A percentile compares a stretch with the other conserved stretches of the same genome.
Evolutionary conservation across 1,284 basidiomycete genomes (phyloP).

Genomic region (Tilletia horrida): DNA sequence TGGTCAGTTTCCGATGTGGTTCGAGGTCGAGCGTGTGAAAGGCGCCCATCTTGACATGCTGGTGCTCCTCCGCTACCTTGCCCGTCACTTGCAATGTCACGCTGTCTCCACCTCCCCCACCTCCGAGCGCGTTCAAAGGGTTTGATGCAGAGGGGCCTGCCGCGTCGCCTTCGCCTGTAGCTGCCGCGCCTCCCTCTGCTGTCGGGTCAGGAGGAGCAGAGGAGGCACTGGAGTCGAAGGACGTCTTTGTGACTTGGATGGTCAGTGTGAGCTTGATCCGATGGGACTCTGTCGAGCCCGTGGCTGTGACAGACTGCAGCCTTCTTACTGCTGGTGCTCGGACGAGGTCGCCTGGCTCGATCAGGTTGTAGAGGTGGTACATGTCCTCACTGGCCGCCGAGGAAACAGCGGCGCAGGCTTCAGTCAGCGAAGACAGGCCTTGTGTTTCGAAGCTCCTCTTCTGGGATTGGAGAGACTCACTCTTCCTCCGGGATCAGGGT

Average conservation of each 20-base stretch:
- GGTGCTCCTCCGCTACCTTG: slow-evolving; percentile 82
- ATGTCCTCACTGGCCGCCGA: slow-evolving; percentile 71
- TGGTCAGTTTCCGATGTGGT: slow-evolving; percentile 81
- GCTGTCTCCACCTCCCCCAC: slow-evolving; percentile 11
- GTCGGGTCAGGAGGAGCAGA: slow-evolving; percentile 44
- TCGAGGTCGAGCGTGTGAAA: slow-evolving; percentile 95
- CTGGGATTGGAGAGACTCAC: slow-evolving; percentile 28
- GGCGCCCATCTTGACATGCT: slow-evolving; percentile 86
- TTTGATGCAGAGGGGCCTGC: background rate
- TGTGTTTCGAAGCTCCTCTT: no score
- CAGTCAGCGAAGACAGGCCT: no score
- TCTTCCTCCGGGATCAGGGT: slow-evolving; percentile 50
- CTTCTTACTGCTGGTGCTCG: slow-evolving; percentile 81
- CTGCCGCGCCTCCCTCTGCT: slow-evolving; percentile 20
- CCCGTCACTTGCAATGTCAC: slow-evolving; percentile 78
- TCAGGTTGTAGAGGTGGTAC: slow-evolving; percentile 99
- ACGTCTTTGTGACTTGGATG: slow-evolving; percentile 67
- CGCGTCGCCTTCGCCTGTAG: slow-evolving; percentile 27
- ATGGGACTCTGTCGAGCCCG: slow-evolving; percentile 88
- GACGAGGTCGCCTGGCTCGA: slow-evolving; percentile 73
- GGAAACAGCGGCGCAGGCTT: background rate
- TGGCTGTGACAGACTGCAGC: slow-evolving; percentile 71
- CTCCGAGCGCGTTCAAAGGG: slow-evolving; percentile 31
- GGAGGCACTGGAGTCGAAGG: slow-evolving; percentile 52
- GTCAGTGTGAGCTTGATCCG: slow-evolving; percentile 82